Conservation (phyloP, 768 basidiomycete genomes). For the Lepiota brunneoincarnata region DNA sequence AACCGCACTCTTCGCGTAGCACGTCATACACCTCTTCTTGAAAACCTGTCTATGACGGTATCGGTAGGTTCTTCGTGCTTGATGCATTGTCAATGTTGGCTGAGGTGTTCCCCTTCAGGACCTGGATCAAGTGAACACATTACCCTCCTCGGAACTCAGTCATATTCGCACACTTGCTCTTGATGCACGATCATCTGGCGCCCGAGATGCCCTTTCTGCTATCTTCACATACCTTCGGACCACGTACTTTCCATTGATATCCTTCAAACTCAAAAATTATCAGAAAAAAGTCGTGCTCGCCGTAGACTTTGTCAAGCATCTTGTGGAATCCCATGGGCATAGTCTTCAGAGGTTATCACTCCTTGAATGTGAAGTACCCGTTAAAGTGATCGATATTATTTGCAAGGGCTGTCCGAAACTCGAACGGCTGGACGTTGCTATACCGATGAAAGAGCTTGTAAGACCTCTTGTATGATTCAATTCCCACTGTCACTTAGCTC, state of each 20-base stretch:
- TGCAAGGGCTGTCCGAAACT: slow-evolving; percentile 41
- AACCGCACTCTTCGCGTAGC: slow-evolving; percentile 42
- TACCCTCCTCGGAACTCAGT: slow-evolving; percentile 33
- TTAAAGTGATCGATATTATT: slow-evolving; percentile 37
- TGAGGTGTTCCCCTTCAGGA: slow-evolving; percentile 2
- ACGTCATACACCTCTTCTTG: slow-evolving; percentile 49
- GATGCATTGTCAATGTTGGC: background rate
- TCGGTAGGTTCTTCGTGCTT: slow-evolving; percentile 38
- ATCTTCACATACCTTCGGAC: slow-evolving; percentile 30
- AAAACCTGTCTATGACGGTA: slow-evolving; percentile 59
- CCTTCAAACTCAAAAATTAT: slow-evolving; percentile 42
- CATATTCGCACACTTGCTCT: slow-evolving; percentile 50
- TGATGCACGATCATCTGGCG: slow-evolving; percentile 41
- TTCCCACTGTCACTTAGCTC: background rate
- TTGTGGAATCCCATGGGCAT: slow-evolving; percentile 37
- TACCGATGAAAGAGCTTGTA: slow-evolving; percentile 53
- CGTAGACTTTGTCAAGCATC: slow-evolving; percentile 36
- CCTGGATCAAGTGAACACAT: slow-evolving; percentile 28
- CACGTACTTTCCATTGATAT: slow-evolving; percentile 30
- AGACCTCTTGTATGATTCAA: slow-evolving; percentile 15
- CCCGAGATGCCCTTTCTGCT: slow-evolving; percentile 25
- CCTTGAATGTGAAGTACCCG: slow-evolving; percentile 41
- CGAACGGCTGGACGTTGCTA: slow-evolving; percentile 45
- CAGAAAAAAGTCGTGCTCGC: slow-evolving; percentile 38
- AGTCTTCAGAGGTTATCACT: slow-evolving; percentile 45